Evolutionary conservation across 768 basidiomycete genomes (phyloP).

Genomic region (Rhodotorula toruloides): DNA sequence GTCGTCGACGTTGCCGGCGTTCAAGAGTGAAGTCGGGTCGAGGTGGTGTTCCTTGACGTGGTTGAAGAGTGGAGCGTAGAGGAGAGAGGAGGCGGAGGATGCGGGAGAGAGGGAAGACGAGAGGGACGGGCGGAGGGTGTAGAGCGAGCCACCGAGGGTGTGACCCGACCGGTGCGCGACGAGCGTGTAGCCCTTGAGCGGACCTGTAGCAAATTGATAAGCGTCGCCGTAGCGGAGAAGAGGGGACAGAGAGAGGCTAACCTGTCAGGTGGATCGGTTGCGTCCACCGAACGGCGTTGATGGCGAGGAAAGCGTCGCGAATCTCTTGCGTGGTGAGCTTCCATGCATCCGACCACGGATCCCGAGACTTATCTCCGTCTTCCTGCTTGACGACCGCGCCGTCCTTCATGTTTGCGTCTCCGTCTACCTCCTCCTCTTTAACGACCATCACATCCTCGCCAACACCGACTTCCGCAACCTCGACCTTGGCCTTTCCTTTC

Average conservation of each 20-base stretch:
- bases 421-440: constrained; percentile 30
- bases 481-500: constrained; percentile 49
- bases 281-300: constrained; percentile 88
- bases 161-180: constrained; percentile 94
- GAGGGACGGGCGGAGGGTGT: constrained; percentile 97
- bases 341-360: constrained; percentile 54
- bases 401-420: no score
- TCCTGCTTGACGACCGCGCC: constrained; percentile 39
- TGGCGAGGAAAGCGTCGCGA: constrained; percentile 82
- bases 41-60: constrained; percentile 94
- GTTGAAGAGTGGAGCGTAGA: constrained; percentile 92
- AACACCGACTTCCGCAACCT: not conserved
- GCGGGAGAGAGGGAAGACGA: constrained; percentile 49
- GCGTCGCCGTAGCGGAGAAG: constrained; percentile 42
- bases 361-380: constrained; percentile 36
- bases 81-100: constrained; percentile 62
- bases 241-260: constrained; percentile 51
- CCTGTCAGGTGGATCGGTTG: constrained; percentile 94
- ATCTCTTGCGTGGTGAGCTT: constrained; percentile 77
- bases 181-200: constrained; percentile 55
- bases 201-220: constrained; percentile 26
- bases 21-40: constrained; percentile 80
- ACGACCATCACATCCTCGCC: constrained; percentile 31
- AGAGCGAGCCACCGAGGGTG: constrained; percentile 91
- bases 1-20: constrained; percentile 54